phyloP scores from a whole-genome alignment of 108 stramenopile species.

The Thalassiosira profunda region DNA sequence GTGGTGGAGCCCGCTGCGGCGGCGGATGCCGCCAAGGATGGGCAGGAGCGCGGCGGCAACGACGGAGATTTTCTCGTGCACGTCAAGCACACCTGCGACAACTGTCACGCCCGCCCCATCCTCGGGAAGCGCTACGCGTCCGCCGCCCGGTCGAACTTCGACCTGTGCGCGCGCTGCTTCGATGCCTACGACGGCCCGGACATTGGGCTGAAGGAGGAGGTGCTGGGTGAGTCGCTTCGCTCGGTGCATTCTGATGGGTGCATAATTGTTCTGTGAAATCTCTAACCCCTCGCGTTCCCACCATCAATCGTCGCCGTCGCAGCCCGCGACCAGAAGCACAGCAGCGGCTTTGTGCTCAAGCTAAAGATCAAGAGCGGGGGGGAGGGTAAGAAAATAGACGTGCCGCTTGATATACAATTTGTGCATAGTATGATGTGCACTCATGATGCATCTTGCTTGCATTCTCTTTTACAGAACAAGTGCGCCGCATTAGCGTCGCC shows the following conservation, averaged over 20 bases:
- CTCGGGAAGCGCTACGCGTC: constrained; percentile 80
- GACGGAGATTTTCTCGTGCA: not conserved
- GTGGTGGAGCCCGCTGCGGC: too few relatives aligned
- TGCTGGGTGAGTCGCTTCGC: constrained; percentile 62
- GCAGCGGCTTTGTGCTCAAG: constrained; percentile 64
- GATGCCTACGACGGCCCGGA: constrained; percentile 66
- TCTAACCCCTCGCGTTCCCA: not conserved
- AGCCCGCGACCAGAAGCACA: constrained; percentile 32
- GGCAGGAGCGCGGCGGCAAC: not conserved
- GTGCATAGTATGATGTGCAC: too few relatives aligned
- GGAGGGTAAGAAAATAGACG: constrained; percentile 69
- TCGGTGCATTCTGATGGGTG: not conserved
- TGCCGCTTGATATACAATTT: too few relatives aligned
- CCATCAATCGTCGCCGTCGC: not conserved
- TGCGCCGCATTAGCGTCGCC: constrained; percentile 65
- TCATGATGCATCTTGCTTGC: not conserved
- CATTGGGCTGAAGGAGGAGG: constrained; percentile 55
- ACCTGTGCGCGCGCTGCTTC: constrained; percentile 74
- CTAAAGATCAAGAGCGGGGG: constrained; percentile 56
- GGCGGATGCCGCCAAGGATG: not conserved
- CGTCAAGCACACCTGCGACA: constrained; percentile 76
- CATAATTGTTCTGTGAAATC: not conserved
- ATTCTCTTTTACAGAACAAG: constrained; percentile 41
- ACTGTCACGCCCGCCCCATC: constrained; percentile 77
- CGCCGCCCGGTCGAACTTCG: constrained; percentile 66